A percentile compares a stretch with the other conserved stretches of the same genome.
phyloP scores from a whole-genome alignment of 202 grass and related monocot genomes.

The Panicum virgatum region DNA sequence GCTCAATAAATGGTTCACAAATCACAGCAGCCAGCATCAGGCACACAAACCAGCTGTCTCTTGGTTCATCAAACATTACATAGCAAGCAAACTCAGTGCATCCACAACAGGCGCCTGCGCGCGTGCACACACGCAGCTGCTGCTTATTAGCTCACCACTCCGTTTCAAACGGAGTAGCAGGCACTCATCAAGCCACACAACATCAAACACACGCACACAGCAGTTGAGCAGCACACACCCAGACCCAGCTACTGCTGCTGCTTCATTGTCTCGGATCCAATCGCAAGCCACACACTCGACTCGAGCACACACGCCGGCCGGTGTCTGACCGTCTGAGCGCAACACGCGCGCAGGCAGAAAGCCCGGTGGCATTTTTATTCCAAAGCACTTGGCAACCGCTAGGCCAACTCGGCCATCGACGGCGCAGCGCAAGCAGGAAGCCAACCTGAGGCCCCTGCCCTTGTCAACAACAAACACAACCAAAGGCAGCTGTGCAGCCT shows the following conservation, averaged over 20 bases:
- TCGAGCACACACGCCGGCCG: neutral
- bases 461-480: no score
- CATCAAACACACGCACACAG: neutral
- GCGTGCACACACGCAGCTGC: neutral
- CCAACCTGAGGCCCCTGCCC: neutral
- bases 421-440: neutral
- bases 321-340: neutral
- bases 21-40: neutral
- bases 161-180: neutral
- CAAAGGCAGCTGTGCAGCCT: neutral
- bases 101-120: neutral
- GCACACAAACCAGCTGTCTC: neutral
- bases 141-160: neutral
- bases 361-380: neutral
- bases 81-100: neutral
- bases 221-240: neutral
- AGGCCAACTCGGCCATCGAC: neutral
- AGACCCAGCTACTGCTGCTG: neutral
- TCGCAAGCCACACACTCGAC: neutral
- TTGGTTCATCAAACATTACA: neutral
- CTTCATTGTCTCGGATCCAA: neutral
- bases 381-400: neutral
- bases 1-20: neutral
- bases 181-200: neutral
- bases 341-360: neutral